A percentile compares a stretch with the other conserved stretches of the same genome.
phyloP scores from a whole-genome alignment of 129 eudicot species.

The Artemisia argyi region DNA sequence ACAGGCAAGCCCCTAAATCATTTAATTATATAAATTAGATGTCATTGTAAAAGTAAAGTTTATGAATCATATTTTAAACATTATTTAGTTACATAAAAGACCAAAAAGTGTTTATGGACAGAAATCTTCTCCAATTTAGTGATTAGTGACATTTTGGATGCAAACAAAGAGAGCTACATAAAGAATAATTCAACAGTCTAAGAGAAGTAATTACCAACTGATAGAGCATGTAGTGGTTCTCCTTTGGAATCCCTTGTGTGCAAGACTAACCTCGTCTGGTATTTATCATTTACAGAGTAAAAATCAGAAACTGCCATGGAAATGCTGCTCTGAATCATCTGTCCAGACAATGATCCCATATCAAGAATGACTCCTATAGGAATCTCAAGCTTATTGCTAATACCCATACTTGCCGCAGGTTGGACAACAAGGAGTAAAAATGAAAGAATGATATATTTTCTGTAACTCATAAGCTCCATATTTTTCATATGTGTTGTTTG shows the following conservation, averaged over 20 bases:
- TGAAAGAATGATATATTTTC: conserved; percentile 4
- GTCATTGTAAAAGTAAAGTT: no score
- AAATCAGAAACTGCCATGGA: conserved; percentile 35
- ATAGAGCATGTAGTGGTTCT: conserved; percentile 24
- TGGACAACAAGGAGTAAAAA: conserved; percentile 1
- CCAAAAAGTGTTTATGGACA: no score
- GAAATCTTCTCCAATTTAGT: no score
- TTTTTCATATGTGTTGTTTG: conserved; percentile 3
- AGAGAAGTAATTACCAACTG: conserved; percentile 20
- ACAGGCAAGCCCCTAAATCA: no score
- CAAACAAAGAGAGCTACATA: no score
- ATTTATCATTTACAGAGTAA: conserved; percentile 26
- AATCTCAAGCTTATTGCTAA: conserved; percentile 5
- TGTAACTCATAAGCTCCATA: conserved; percentile 7
- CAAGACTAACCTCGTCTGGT: conserved; percentile 22
- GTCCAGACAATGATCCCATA: conserved; percentile 33
- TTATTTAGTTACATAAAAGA: no score
- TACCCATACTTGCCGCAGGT: not conserved
- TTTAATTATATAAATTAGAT: no score
- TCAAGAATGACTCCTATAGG: conserved; percentile 40
- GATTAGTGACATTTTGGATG: no score
- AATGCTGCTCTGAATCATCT: conserved; percentile 28
- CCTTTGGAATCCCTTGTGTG: conserved; percentile 37
- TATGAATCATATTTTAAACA: no score
- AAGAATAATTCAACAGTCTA: not conserved